Evolutionary conservation across 768 basidiomycete genomes (phyloP).

Genomic region (Hygrophorus russula): DNA sequence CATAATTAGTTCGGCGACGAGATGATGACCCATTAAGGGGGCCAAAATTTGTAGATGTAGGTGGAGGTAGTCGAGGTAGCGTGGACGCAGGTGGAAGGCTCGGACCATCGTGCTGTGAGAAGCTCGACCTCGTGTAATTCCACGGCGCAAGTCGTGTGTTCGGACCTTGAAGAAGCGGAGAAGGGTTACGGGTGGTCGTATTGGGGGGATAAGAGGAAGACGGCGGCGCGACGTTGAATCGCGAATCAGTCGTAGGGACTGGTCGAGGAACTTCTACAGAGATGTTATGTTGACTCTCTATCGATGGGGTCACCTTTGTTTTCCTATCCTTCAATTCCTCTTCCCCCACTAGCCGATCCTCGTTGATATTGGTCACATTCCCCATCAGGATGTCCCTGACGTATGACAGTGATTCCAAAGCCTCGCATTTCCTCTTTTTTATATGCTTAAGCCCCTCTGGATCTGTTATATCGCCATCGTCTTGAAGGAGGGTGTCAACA

Average conservation of each 20-base stretch:
- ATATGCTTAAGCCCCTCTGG: constrained; percentile 19
- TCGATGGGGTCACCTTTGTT: constrained; percentile 1
- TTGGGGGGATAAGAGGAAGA: not conserved
- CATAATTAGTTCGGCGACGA: constrained; percentile 6
- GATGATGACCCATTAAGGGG: constrained; percentile 13
- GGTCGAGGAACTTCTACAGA: constrained; percentile 18
- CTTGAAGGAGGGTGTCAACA: constrained; percentile 56
- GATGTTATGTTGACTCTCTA: constrained; percentile 4
- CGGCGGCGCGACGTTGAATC: constrained; percentile 10
- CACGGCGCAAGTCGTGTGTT: constrained; percentile 31
- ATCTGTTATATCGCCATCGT: constrained; percentile 32
- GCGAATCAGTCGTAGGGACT: constrained; percentile 27
- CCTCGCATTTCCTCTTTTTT: constrained; percentile 42
- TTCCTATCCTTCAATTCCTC: constrained; percentile 20
- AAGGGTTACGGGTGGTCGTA: not conserved
- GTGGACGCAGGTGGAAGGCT: constrained; percentile 26
- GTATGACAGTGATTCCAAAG: constrained; percentile 67
- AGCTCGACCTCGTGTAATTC: constrained; percentile 45
- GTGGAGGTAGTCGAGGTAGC: constrained; percentile 42
- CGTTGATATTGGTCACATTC: constrained; percentile 43
- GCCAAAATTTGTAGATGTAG: constrained; percentile 28
- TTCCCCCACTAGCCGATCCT: constrained; percentile 53
- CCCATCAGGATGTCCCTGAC: constrained; percentile 64
- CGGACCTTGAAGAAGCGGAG: constrained; percentile 6
- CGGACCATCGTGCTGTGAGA: constrained; percentile 18